Percentiles rank a stretch among this genome's conserved stretches.
Evolutionary conservation across 805 yeast genomes (phyloP).

Genomic region (Saccharomycopsis oosterbeekiorum): DNA sequence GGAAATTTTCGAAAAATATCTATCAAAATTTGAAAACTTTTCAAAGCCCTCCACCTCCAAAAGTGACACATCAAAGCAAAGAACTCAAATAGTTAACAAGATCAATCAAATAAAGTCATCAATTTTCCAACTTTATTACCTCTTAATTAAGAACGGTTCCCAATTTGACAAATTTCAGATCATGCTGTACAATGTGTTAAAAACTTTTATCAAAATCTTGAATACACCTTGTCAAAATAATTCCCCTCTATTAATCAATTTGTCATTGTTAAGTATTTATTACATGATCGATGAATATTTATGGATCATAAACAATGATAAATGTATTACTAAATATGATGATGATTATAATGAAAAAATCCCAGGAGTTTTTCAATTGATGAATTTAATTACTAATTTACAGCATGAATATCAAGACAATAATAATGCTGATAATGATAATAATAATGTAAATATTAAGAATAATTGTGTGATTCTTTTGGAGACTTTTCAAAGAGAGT

Average conservation of each 20-base stretch:
- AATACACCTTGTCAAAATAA: neutral
- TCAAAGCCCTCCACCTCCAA: neutral
- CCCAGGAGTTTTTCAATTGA: neutral
- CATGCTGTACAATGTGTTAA: constrained; percentile 4
- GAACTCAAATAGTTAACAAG: neutral
- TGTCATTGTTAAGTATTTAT: neutral
- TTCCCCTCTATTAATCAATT: neutral
- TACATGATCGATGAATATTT: constrained; percentile 3
- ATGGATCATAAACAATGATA: constrained; percentile 1
- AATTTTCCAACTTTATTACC: constrained; percentile 1
- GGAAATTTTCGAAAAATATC: neutral
- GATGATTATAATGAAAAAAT: constrained; percentile 1
- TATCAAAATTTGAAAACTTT: neutral
- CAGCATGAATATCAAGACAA: neutral
- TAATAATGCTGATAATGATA: neutral
- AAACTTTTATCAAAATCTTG: neutral
- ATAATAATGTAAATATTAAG: constrained; percentile 15
- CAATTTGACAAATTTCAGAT: constrained; percentile 11
- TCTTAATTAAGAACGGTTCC: neutral
- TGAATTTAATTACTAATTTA: neutral
- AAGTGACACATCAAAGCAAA: neutral
- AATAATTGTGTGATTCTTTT: neutral
- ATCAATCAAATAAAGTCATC: constrained; percentile 1
- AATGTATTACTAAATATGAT: neutral
- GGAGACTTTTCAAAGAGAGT: constrained; percentile 1